phyloP scores from a whole-genome alignment of 2,329 filamentous ascomycete species.

The Pseudocercospora macadamiae region DNA sequence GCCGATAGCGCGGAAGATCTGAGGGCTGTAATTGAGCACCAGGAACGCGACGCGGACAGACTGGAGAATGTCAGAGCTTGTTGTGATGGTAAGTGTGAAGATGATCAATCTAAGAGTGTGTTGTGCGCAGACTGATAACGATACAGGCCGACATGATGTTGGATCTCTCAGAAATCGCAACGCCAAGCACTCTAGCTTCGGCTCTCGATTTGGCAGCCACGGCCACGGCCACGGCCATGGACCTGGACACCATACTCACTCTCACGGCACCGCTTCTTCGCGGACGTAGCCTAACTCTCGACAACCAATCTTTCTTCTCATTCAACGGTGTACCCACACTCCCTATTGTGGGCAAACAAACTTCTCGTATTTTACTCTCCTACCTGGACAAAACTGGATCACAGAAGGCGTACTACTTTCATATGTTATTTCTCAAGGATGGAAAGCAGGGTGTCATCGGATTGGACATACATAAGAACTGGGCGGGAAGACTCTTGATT shows the following conservation, averaged over 20 bases:
- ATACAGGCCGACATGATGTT: slow-evolving; percentile 55
- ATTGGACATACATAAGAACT: not conserved
- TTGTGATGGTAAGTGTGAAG: slow-evolving; percentile 78
- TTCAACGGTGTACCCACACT: not conserved
- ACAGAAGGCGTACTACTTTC: not conserved
- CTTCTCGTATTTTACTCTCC: not conserved
- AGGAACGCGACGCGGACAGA: slow-evolving; percentile 74
- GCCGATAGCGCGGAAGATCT: slow-evolving; percentile 75
- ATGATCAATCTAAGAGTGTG: not conserved
- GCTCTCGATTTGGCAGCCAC: slow-evolving; percentile 18
- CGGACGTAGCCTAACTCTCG: slow-evolving; percentile 4
- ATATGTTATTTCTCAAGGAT: not conserved
- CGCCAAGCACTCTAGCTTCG: slow-evolving; percentile 16
- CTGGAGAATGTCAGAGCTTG: slow-evolving; percentile 96
- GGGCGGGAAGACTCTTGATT: not conserved
- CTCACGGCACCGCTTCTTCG: slow-evolving; percentile 17
- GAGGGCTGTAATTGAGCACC: slow-evolving; percentile 73
- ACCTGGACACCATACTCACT: slow-evolving; percentile 14
- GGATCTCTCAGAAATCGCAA: slow-evolving; percentile 44
- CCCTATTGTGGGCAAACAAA: not conserved
- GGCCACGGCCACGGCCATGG: slow-evolving; percentile 14
- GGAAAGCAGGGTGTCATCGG: not conserved
- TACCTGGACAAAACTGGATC: not conserved
- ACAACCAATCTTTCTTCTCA: not conserved
- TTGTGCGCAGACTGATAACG: not conserved